phyloP scores from a whole-genome alignment of 495 filamentous ascomycete genomes.

The Talaromyces adpressus region DNA sequence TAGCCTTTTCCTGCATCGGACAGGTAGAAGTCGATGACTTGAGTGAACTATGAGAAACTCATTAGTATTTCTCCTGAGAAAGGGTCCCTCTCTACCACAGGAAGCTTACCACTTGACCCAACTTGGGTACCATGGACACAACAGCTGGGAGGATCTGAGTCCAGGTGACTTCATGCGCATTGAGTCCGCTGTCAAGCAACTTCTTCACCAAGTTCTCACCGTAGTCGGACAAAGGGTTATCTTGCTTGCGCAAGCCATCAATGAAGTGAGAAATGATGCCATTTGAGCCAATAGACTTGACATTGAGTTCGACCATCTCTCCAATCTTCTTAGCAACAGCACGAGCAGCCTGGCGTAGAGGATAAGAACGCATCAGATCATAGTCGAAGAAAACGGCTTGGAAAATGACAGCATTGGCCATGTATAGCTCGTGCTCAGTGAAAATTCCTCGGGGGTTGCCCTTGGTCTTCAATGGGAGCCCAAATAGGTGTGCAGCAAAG shows the following conservation, averaged over 20 bases:
- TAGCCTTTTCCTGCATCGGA: conserved; percentile 46
- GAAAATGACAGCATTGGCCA: conserved; percentile 63
- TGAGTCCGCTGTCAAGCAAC: conserved; percentile 58
- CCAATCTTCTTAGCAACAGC: conserved; percentile 58
- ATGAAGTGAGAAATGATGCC: conserved; percentile 50
- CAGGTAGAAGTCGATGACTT: conserved; percentile 75
- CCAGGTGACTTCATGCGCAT: conserved; percentile 65
- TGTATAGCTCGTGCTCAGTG: conserved; percentile 73
- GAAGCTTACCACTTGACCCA: conserved; percentile 51
- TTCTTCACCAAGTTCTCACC: conserved; percentile 64
- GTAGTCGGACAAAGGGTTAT: conserved; percentile 52
- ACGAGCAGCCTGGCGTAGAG: conserved; percentile 54
- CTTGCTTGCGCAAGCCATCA: conserved; percentile 46
- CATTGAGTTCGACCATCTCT: conserved; percentile 50
- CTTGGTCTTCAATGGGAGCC: conserved; percentile 65
- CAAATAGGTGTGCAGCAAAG: conserved; percentile 67
- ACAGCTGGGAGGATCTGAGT: conserved; percentile 59
- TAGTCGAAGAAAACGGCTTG: conserved; percentile 48
- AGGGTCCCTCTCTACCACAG: neutral
- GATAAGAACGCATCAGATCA: conserved; percentile 45
- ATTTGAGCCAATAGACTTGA: conserved; percentile 55
- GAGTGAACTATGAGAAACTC: conserved; percentile 45
- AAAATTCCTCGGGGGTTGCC: conserved; percentile 63
- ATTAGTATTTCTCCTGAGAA: neutral
- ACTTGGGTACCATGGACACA: conserved; percentile 58